Conservation (phyloP, 495 filamentous ascomycete genomes). For the Ramalina intermedia region DNA sequence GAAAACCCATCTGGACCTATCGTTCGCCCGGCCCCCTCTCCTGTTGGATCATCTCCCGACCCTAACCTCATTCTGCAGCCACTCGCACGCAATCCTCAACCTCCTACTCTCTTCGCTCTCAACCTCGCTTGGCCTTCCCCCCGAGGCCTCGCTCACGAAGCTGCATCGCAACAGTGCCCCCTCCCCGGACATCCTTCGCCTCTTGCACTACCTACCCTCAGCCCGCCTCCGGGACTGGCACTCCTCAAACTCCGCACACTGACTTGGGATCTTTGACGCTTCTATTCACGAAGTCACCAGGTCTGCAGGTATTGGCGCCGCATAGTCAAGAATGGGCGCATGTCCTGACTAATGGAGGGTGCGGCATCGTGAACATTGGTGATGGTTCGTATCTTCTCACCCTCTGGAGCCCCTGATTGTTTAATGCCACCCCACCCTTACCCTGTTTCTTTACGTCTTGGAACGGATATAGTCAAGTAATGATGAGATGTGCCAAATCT, state of each 20-base stretch:
- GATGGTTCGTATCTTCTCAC: conserved; percentile 42
- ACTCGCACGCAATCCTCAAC: conserved; percentile 36
- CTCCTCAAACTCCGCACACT: conserved; percentile 42
- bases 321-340: conserved; percentile 34
- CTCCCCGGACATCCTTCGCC: conserved; percentile 30
- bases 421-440: no score
- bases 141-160: conserved; percentile 32
- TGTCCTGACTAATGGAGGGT: conserved; percentile 32
- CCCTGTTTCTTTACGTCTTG: no score
- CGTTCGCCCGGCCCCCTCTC: background rate
- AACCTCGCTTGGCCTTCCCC: conserved; percentile 27
- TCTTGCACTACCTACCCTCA: conserved; percentile 34
- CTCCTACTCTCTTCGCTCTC: conserved; percentile 37
- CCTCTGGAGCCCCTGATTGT: background rate
- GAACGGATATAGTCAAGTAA: no score
- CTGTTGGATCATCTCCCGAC: background rate
- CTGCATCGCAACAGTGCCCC: conserved; percentile 36
- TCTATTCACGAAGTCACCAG: conserved; percentile 42
- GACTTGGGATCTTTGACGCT: conserved; percentile 43
- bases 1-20: background rate
- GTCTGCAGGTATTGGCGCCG: conserved; percentile 38
- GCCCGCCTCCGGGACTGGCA: conserved; percentile 23
- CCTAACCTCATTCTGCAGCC: conserved; percentile 30
- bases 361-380: conserved; percentile 42
- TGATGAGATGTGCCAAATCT: no score